Evolutionary conservation across 495 filamentous ascomycete species (phyloP).

Genomic region (Aspergillus leporis): DNA sequence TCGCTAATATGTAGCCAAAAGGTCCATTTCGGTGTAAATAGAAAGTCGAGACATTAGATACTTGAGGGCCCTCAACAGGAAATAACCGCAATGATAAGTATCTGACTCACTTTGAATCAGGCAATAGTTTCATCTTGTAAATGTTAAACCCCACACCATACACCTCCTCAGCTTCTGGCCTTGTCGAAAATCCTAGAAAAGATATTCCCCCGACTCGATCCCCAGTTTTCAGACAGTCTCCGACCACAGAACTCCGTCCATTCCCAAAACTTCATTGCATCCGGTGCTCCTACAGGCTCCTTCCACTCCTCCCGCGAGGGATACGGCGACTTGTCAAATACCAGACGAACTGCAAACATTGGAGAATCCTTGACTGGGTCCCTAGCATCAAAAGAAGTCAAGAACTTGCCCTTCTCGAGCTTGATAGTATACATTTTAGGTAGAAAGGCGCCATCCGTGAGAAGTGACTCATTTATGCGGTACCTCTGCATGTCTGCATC

Average conservation of each 20-base stretch:
- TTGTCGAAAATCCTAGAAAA: no score
- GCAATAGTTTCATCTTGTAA: no score
- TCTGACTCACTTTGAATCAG: no score
- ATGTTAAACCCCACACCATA: no score
- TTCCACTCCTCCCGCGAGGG: conserved; percentile 9
- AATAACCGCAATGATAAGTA: no score
- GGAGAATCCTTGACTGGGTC: background rate
- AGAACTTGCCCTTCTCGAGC: background rate
- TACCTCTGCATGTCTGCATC: background rate
- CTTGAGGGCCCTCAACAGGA: no score
- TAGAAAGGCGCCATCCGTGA: conserved; percentile 2
- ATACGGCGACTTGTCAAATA: conserved; percentile 6
- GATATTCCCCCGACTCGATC: background rate
- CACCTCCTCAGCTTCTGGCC: no score
- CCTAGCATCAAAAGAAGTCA: background rate
- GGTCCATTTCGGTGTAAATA: no score
- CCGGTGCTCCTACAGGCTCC: background rate
- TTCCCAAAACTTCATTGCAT: conserved; percentile 7
- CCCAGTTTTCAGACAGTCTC: background rate
- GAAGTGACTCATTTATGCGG: conserved; percentile 4
- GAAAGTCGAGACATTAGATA: no score
- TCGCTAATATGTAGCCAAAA: no score
- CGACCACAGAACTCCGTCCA: conserved; percentile 6
- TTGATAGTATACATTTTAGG: background rate
- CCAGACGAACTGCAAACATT: background rate